Conservation (phyloP, 2,329 filamentous ascomycete genomes). For the Cytospora leucostoma region DNA sequence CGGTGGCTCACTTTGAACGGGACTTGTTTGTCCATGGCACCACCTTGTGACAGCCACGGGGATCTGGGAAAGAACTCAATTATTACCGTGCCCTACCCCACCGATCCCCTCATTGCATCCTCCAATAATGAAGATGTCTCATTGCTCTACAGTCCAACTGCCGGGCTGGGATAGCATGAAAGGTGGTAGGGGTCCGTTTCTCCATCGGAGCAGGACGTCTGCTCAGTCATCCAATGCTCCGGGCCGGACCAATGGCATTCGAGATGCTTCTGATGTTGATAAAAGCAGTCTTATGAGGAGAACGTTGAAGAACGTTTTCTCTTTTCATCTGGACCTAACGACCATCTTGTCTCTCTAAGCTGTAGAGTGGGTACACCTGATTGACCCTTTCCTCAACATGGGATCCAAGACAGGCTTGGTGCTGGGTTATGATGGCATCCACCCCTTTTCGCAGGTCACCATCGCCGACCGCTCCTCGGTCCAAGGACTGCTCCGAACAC, state of each 20-base stretch:
- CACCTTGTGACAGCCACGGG: slow-evolving; percentile 2
- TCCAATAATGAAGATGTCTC: no score
- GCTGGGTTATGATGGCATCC: slow-evolving; percentile 54
- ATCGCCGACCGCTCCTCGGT: slow-evolving; percentile 56
- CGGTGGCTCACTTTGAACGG: neutral
- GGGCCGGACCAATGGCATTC: slow-evolving; percentile 24
- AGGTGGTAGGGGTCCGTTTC: neutral
- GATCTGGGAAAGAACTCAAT: no score
- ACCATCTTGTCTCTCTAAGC: slow-evolving; percentile 28
- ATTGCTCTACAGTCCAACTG: neutral
- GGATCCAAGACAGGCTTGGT: slow-evolving; percentile 38
- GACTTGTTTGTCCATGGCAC: neutral
- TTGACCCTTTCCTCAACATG: neutral
- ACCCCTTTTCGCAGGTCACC: slow-evolving; percentile 56
- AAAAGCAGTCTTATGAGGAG: slow-evolving; percentile 28
- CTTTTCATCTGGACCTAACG: slow-evolving; percentile 13
- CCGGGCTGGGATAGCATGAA: neutral
- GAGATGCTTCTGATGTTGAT: slow-evolving; percentile 5
- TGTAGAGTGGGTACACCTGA: neutral
- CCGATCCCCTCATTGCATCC: slow-evolving; percentile 8
- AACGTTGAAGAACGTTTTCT: slow-evolving; percentile 9
- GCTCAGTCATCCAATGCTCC: neutral
- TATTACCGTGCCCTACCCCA: no score
- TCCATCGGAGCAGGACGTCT: slow-evolving; percentile 5
- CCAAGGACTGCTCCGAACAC: slow-evolving; percentile 60